Evolutionary conservation across 192 early-diverging fungal species (phyloP).

Genomic region (Cladochytrium replicatum): DNA sequence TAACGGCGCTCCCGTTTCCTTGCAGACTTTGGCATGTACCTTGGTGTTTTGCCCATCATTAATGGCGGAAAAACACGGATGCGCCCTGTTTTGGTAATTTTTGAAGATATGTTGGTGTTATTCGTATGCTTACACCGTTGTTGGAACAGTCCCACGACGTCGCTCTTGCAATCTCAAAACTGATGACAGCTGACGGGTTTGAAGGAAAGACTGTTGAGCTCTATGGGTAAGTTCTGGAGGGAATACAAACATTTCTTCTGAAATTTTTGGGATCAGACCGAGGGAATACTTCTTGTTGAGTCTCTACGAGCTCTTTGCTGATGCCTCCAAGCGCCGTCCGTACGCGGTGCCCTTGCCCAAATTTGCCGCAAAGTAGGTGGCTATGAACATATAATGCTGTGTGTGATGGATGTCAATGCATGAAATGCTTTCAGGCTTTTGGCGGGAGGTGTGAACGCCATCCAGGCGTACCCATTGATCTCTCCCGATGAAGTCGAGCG

Average conservation of each 20-base stretch:
- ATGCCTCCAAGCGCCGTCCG: slow-evolving; percentile 45
- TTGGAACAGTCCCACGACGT: slow-evolving; percentile 66
- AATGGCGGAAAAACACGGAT: slow-evolving; percentile 59
- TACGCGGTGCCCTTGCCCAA: slow-evolving; percentile 66
- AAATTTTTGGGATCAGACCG: slow-evolving; percentile 26
- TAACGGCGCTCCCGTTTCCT: background rate
- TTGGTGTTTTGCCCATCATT: slow-evolving; percentile 55
- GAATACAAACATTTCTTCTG: background rate
- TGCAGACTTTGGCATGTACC: slow-evolving; percentile 18
- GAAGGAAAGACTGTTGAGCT: slow-evolving; percentile 86
- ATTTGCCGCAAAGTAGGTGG: slow-evolving; percentile 47
- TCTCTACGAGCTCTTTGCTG: slow-evolving; percentile 62
- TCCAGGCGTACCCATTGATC: slow-evolving; percentile 65
- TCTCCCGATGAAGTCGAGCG: slow-evolving; percentile 81
- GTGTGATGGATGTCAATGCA: no score
- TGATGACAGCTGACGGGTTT: slow-evolving; percentile 60
- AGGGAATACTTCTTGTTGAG: slow-evolving; percentile 63
- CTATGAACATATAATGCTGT: no score
- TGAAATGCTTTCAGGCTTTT: slow-evolving; percentile 32
- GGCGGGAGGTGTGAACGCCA: slow-evolving; percentile 46
- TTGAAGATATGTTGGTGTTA: slow-evolving; percentile 2
- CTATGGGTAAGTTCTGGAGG: slow-evolving; percentile 53
- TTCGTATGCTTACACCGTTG: background rate
- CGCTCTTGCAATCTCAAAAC: slow-evolving; percentile 66
- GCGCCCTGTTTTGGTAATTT: slow-evolving; percentile 58